phyloP scores from a whole-genome alignment of 768 basidiomycete species.

The Amanita exitialis region DNA sequence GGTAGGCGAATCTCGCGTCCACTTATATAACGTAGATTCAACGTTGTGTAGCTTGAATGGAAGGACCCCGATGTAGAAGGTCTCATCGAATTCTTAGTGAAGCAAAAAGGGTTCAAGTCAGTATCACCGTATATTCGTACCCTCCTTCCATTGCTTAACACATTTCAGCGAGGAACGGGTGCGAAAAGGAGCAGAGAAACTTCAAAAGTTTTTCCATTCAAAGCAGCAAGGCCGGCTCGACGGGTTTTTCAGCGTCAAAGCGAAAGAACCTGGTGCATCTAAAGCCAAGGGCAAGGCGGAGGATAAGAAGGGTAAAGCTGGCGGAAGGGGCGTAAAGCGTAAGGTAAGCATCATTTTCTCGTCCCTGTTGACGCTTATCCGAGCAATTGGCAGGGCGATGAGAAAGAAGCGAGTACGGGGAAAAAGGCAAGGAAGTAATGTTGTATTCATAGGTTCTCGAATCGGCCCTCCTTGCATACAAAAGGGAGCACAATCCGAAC shows the following conservation, averaged over 20 bases:
- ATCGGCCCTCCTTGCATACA: background rate
- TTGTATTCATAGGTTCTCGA: background rate
- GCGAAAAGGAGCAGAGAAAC: slow-evolving; percentile 88
- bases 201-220: slow-evolving; percentile 73
- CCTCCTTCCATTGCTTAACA: slow-evolving; percentile 1
- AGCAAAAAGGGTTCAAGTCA: slow-evolving; percentile 95
- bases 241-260: slow-evolving; percentile 82
- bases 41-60: slow-evolving; percentile 73
- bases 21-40: background rate
- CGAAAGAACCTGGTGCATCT: slow-evolving; percentile 34
- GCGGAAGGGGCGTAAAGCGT: slow-evolving; percentile 19
- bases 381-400: slow-evolving; percentile 14
- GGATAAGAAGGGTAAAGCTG: slow-evolving; percentile 26
- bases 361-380: background rate
- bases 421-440: slow-evolving; percentile 41
- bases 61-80: slow-evolving; percentile 88
- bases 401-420: slow-evolving; percentile 14
- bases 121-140: slow-evolving; percentile 14
- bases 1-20: slow-evolving; percentile 26
- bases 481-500: too few relatives aligned
- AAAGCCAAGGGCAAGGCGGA: slow-evolving; percentile 16
- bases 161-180: slow-evolving; percentile 87
- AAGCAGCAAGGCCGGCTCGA: slow-evolving; percentile 97
- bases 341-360: slow-evolving; percentile 4
- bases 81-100: slow-evolving; percentile 86